Evolutionary conservation across 2,329 filamentous ascomycete species (phyloP).

Genomic region (Xylariaceae sp.): DNA sequence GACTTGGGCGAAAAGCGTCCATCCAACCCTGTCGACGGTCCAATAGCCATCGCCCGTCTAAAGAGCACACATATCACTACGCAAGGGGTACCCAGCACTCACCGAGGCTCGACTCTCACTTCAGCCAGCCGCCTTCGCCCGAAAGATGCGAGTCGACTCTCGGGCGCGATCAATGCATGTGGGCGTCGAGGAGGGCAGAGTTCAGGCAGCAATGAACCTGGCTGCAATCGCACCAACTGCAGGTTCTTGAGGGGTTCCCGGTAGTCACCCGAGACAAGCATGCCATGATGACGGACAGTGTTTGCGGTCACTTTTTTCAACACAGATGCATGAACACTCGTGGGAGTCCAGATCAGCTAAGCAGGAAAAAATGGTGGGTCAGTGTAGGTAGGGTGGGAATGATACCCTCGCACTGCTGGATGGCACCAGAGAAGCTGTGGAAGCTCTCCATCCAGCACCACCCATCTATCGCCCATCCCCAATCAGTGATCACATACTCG

Average conservation of each 20-base stretch:
- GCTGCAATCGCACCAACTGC: constrained; percentile 3
- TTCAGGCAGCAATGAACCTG: constrained; percentile 5
- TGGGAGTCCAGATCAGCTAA: no score
- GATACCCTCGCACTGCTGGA: constrained; percentile 5
- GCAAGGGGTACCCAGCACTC: neutral
- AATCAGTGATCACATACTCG: constrained; percentile 4
- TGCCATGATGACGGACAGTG: neutral
- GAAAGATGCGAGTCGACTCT: constrained; percentile 5
- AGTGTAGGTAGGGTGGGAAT: no score
- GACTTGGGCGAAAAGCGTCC: no score
- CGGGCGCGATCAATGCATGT: constrained; percentile 5
- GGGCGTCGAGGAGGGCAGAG: constrained; percentile 1
- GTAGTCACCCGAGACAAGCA: constrained; percentile 7
- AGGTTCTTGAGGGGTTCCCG: constrained; percentile 2
- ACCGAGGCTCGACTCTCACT: constrained; percentile 9
- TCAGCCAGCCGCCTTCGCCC: constrained; percentile 11
- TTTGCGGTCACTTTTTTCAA: no score
- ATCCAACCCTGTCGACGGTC: neutral
- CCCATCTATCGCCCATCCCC: neutral
- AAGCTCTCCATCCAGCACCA: constrained; percentile 3
- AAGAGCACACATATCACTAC: neutral
- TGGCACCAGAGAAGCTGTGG: constrained; percentile 9
- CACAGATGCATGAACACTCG: no score
- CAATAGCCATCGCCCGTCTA: no score
- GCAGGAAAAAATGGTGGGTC: no score